Conservation (phyloP, 768 basidiomycete genomes). For the Pleurotus tuoliensis region DNA sequence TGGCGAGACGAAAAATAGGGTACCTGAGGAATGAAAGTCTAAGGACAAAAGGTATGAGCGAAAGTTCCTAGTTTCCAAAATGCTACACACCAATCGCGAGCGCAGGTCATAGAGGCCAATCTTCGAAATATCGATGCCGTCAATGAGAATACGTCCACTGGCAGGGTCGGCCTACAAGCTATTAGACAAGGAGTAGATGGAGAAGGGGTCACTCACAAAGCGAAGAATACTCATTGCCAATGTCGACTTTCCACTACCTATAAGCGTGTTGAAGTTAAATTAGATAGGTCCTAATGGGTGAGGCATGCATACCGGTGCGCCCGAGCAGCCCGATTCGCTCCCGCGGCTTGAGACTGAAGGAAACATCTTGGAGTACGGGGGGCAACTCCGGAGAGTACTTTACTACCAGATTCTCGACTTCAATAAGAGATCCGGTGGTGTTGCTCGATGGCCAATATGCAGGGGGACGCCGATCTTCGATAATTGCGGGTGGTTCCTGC, state of each 20-base stretch:
- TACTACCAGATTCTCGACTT: constrained; percentile 71
- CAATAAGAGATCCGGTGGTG: constrained; percentile 52
- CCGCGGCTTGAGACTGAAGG: constrained; percentile 65
- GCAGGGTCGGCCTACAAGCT: constrained; percentile 62
- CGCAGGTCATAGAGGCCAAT: constrained; percentile 84
- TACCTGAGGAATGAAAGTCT: constrained; percentile 78
- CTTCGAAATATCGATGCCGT: constrained; percentile 82
- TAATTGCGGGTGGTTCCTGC: constrained; percentile 76
- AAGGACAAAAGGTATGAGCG: background rate
- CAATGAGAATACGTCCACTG: constrained; percentile 72
- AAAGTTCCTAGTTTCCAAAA: background rate
- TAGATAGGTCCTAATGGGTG: background rate
- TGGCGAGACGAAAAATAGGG: constrained; percentile 6
- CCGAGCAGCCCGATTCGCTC: constrained; percentile 81
- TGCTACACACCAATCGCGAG: constrained; percentile 57
- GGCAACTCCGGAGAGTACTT: constrained; percentile 86
- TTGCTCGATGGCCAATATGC: constrained; percentile 91
- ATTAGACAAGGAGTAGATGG: background rate
- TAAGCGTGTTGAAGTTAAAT: background rate
- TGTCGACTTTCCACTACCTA: constrained; percentile 78
- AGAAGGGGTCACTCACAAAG: constrained; percentile 49
- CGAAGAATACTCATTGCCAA: constrained; percentile 83
- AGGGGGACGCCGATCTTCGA: constrained; percentile 73
- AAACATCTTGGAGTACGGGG: constrained; percentile 69
- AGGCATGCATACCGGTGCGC: constrained; percentile 49